Evolutionary conservation across 495 filamentous ascomycete species (phyloP), one percentile per base, ranked within the genome.

Genomic region (Monascus purpureus): DNA sequence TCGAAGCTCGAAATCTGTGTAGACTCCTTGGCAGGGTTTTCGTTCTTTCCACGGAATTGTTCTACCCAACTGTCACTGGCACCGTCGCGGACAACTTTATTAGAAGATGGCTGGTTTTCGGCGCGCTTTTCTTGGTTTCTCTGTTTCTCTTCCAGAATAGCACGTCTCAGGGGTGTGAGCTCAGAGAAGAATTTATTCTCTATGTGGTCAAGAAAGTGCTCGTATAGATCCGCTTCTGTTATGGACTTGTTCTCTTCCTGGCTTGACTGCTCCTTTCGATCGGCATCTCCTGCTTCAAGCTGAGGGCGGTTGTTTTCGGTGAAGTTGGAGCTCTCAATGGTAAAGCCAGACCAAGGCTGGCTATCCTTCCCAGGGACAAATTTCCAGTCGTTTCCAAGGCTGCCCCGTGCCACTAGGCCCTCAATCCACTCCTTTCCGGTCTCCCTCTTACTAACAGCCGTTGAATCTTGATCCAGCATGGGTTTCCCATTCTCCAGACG

Each of bases 401-500:
- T 63, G 1, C 61, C 59, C 22, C 61, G 45, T 33, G 55, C 52
- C 2, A 55, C 41, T 15, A 65, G 26, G 0, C 55, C 47, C 13
- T 50, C 40, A 2, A 65, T 15, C 61, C 61, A 65, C 6, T 59
- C 53, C 6, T 43, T 42, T 6, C 45, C 49, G 13, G 41, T 36
- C 34, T 63, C 55, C 0, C 19, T 33, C 31, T 42, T 53, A 16
- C 31, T 37, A 6, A 42, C 35, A 1, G 38, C 32, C n/a, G 35
- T 14, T 1, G 39, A 25, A 18, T 52, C 46, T 16, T 33, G 47
- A 27, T 63, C 57, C 4, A 64, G 43, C 53, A 70, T 54, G 4
- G 52, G 46, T 35, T 62, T 58, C 28, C 63, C 68, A 29, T 63
- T 66, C 22, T 67, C 51, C 2, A 70, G 47, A 15, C 53, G 49